A percentile compares a stretch with the other conserved stretches of the same genome.
Evolutionary conservation across 768 basidiomycete species (phyloP).

Genomic region (Macrolepiota dolichaula): DNA sequence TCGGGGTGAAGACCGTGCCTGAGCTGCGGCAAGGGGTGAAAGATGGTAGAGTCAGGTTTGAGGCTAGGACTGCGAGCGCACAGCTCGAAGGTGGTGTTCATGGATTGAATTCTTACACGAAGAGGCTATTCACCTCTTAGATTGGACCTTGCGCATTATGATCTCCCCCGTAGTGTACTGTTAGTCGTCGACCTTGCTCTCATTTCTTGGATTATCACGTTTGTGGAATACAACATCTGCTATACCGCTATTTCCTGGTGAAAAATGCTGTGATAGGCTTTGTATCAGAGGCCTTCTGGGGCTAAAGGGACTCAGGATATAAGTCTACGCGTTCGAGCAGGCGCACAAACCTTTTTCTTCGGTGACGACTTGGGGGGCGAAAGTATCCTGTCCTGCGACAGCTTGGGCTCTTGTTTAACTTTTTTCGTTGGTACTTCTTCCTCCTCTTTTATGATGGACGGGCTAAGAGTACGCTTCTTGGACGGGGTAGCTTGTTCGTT

Average conservation of each 20-base stretch:
- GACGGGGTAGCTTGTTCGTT: background rate
- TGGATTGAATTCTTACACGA: conserved; percentile 79
- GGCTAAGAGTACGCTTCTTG: background rate
- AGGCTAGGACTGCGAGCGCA: conserved; percentile 90
- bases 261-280: conserved; percentile 11
- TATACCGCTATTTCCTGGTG: background rate
- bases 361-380: background rate
- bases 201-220: background rate
- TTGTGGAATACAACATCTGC: background rate
- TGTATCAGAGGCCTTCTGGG: background rate
- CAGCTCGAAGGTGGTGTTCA: conserved; percentile 96
- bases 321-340: background rate
- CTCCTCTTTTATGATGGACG: background rate
- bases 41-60: conserved; percentile 75
- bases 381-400: background rate
- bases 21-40: conserved; percentile 67
- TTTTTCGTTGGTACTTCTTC: background rate
- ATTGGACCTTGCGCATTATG: background rate
- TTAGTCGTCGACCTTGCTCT: background rate
- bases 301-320: background rate
- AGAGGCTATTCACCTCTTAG: conserved; percentile 7
- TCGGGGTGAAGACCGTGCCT: conserved; percentile 69
- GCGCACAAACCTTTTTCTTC: conserved; percentile 1
- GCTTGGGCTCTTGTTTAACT: background rate
- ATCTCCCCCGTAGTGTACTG: background rate